These are phyloP conservation scores for Erythrophleum fordii DNA, from an alignment of 306 rosid species.

Conservation along the genomic window DNA sequence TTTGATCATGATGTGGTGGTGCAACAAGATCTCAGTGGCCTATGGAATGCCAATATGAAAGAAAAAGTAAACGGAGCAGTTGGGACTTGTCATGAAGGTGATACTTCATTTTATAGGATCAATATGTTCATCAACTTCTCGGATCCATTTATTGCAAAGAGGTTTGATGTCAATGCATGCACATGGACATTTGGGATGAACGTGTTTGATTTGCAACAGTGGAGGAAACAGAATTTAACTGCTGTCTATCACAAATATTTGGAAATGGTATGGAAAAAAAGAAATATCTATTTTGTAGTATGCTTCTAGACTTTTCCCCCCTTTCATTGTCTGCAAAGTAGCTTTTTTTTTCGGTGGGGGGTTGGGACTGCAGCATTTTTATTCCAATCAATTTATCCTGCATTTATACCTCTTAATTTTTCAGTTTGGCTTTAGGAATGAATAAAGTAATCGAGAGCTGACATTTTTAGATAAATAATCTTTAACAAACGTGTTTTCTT, in stretches of 20 bases:
- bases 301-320: constrained; percentile 7
- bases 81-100: constrained; percentile 69
- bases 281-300: constrained; percentile 15
- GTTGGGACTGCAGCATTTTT: background rate
- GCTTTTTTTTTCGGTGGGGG: background rate
- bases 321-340: background rate
- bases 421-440: constrained; percentile 14
- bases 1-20: constrained; percentile 97
- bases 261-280: constrained; percentile 65
- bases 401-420: background rate
- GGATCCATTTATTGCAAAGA: constrained; percentile 71
- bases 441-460: constrained; percentile 13
- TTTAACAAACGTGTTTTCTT: background rate
- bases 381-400: background rate
- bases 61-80: constrained; percentile 83
- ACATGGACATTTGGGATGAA: constrained; percentile 99
- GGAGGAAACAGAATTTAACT: constrained; percentile 82
- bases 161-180: constrained; percentile 76
- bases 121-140: constrained; percentile 82
- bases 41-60: constrained; percentile 76
- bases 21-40: constrained; percentile 71
- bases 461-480: background rate
- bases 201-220: constrained; percentile 76
- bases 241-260: constrained; percentile 65
- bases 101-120: constrained; percentile 66